Base-by-base conservation (phyloP, 2,329 filamentous ascomycete genomes). In the Talaromyces sp. region DNA sequence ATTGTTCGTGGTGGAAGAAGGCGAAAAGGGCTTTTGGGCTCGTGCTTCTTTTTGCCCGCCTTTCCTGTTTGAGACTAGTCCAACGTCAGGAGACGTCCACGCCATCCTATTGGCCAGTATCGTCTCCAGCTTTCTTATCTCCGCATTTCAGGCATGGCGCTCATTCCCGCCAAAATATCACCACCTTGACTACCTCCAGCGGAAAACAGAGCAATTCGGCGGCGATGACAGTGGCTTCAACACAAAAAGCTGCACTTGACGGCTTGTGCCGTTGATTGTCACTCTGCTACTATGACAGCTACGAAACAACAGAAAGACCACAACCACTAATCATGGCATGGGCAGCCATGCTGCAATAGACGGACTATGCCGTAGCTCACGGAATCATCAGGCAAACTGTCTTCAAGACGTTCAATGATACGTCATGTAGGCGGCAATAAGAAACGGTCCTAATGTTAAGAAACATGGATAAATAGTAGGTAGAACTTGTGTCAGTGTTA, bases 11-110 rank as follows among this genome's bases (percentile, higher is more conserved):
- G 18, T 52, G 58, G 37, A 21, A 40, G 50, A 58, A 37, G 61
- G 61, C 61, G n/a, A 63, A 63, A 63, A 52, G 35, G 50, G 48
- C 14, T 18, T 37, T 40, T 61, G 58, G 42, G 58, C 46, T 63
- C 62, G 57, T 61, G 62, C 57, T 60, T 50, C 44, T 28, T 60
- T 61, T 52, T 52, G 31, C 25, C 14, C n/a, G 21, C 39, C 44
- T 48, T 21, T 16, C 61, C 50, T 2, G 23, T 6, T 46, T 59
- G 16, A 39, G 28, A 9, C 31, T 57, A 60, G 25, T 37, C 21
- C 1, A 5, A n/a, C 16, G 39, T 54, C 59, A 25, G 5, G 39
- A 42, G 50, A 40, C 23, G 18, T 50, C 37, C 37, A 7, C 18
- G 48, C 11, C 21, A 11, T 35, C n/a, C 48, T 55, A 61, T 61